phyloP scores from a whole-genome alignment of 345 rosid species.

The Pugionium dolabratum region DNA sequence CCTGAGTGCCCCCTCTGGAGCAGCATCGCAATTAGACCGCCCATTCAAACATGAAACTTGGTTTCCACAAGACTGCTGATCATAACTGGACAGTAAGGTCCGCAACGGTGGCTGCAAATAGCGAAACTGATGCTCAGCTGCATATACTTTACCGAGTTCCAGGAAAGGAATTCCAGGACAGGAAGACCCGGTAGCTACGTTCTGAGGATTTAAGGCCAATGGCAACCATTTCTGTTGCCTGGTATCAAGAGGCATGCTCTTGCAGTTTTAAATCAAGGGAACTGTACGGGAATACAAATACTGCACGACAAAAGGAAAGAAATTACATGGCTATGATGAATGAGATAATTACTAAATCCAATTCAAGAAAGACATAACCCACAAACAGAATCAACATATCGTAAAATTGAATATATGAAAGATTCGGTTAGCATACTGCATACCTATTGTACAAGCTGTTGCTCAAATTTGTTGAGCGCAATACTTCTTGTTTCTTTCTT shows the following conservation, averaged over 20 bases:
- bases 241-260: slow-evolving; percentile 50
- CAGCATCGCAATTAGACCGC: slow-evolving; percentile 22
- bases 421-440: slow-evolving; percentile 47
- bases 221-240: slow-evolving; percentile 52
- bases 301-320: slow-evolving; percentile 26
- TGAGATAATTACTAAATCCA: slow-evolving; percentile 12
- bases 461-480: slow-evolving; percentile 40
- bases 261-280: slow-evolving; percentile 48
- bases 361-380: slow-evolving; percentile 4
- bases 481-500: slow-evolving; percentile 47
- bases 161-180: slow-evolving; percentile 39
- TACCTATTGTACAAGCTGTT: slow-evolving; percentile 47
- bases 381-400: not conserved
- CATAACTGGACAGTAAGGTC: slow-evolving; percentile 37
- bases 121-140: slow-evolving; percentile 43
- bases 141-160: slow-evolving; percentile 46
- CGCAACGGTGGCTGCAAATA: slow-evolving; percentile 42
- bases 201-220: slow-evolving; percentile 41
- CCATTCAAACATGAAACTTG: slow-evolving; percentile 36
- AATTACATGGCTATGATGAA: slow-evolving; percentile 49
- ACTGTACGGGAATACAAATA: slow-evolving; percentile 34
- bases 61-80: slow-evolving; percentile 39
- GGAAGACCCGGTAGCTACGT: slow-evolving; percentile 42
- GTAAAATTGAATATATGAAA: slow-evolving; percentile 13
- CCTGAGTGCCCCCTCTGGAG: slow-evolving; percentile 32